Evolutionary conservation across 352 stramenopile genomes (phyloP), one percentile per base, ranked within the genome.

Genomic region (Globisporangium parvum): DNA sequence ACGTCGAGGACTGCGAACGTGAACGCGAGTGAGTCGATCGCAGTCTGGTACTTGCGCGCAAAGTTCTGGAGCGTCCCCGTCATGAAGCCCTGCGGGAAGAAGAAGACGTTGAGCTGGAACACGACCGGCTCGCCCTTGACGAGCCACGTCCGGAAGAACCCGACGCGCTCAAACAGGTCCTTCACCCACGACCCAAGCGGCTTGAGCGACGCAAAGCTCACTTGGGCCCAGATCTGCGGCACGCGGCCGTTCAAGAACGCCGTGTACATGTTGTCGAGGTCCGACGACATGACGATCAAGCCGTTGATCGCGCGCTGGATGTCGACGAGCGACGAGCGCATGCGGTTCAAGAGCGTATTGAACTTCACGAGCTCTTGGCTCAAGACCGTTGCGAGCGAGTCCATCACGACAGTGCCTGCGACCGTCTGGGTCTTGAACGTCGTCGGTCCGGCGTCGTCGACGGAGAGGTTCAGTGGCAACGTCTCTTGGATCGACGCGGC

Each of bases 241-340:
- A 98, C 80, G 33, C 81, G 70, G 49, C 96, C 95, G 55, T 97
- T 96, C 24, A 98, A 63, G 31, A 98, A 97, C 4, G 86, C 78
- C 46, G 70, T 95, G 75, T 98, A 98, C 93, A 98, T 98, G 59
- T 95, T 92, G 65, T 98, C 94, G n/a, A 98, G 66, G 37, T 98
- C 94, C 9, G 83, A 91, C 18, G 83, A 96, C 93, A 98, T 98
- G 59, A 98, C 88, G 59, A 97, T 95, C 33, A 89, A 65, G 1
- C 93, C 82, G 59, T 93, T 87, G 67, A 93, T 92, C 10, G 84
- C 81, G 6, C 70, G 68, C 53, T 92, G 84, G 49, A 93, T 85
- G 52, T 95, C 88, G 45, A 64, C 57, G 35, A 97, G 71, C 17
- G 90, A 96, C 21, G 58, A 42, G 12, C 77, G 71, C 87, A 97